Evolutionary conservation across 495 filamentous ascomycete genomes (phyloP).

Genomic region (Neurospora pannonica): DNA sequence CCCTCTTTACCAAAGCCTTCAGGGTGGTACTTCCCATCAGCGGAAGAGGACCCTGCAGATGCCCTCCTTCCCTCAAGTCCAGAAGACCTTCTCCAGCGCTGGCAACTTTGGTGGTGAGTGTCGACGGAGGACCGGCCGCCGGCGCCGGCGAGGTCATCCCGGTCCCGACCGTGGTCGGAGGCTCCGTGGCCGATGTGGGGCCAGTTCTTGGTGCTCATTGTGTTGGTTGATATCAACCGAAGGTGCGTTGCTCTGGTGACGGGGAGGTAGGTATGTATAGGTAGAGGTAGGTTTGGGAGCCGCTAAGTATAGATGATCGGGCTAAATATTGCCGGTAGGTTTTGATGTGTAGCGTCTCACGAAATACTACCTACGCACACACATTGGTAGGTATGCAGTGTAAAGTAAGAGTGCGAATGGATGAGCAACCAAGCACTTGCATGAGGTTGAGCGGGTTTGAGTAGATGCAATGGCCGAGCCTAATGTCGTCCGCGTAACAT

Average conservation of each 20-base stretch:
- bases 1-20: no score
- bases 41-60: no score
- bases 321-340: not conserved
- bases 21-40: no score
- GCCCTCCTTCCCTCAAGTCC: no score
- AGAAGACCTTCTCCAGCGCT: no score
- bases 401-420: not conserved
- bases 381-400: not conserved
- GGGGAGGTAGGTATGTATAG: not conserved
- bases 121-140: not conserved
- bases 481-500: not conserved
- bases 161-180: constrained; percentile 9
- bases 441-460: not conserved
- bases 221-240: not conserved
- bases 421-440: not conserved
- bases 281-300: not conserved
- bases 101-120: constrained; percentile 1
- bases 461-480: not conserved
- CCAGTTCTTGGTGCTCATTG: constrained; percentile 7
- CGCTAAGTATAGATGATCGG: not conserved
- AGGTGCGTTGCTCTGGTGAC: not conserved
- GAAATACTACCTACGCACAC: not conserved
- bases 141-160: not conserved
- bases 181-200: constrained; percentile 22
- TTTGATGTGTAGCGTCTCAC: not conserved